These are phyloP conservation scores for Chaetomidium leptoderma DNA, from an alignment of 495 filamentous ascomycete species.

Conservation along the genomic window DNA sequence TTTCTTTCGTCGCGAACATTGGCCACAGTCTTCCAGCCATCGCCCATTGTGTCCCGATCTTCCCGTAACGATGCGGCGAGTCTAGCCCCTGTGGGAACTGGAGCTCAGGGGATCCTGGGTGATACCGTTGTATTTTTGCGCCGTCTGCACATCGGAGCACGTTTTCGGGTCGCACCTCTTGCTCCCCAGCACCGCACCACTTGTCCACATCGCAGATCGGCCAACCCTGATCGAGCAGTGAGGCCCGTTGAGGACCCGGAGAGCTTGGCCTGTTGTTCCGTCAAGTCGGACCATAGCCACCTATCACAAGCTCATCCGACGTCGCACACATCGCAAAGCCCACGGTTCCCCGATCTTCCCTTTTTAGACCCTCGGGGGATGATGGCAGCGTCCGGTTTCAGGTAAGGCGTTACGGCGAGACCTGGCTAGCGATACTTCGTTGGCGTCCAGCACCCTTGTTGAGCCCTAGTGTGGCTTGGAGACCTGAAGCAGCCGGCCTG, in stretches of 20 bases:
- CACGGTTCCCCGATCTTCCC: conserved; percentile 1
- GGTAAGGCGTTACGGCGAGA: background rate
- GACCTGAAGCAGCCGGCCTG: background rate
- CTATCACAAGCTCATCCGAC: background rate
- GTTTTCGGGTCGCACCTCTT: conserved; percentile 14
- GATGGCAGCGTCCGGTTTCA: background rate
- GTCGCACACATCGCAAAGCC: background rate
- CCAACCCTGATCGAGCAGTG: conserved; percentile 16
- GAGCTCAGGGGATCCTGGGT: background rate
- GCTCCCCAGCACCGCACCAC: background rate
- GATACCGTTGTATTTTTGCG: conserved; percentile 14
- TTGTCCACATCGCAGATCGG: background rate
- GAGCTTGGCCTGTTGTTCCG: conserved; percentile 7
- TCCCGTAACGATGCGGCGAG: background rate
- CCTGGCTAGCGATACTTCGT: background rate
- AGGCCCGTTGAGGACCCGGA: conserved; percentile 7
- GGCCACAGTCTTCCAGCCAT: background rate
- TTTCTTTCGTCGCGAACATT: background rate
- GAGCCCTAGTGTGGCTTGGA: background rate
- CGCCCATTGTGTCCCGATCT: background rate
- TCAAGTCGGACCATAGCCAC: background rate
- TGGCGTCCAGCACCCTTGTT: no score
- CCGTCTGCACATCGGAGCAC: conserved; percentile 19
- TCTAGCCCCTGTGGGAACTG: conserved; percentile 10
- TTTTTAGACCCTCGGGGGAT: conserved; percentile 1